Percentiles rank a stretch among this genome's conserved stretches.
Evolutionary conservation across 2,329 filamentous ascomycete genomes (phyloP).

Genomic region (Celoporthe dispersa): DNA sequence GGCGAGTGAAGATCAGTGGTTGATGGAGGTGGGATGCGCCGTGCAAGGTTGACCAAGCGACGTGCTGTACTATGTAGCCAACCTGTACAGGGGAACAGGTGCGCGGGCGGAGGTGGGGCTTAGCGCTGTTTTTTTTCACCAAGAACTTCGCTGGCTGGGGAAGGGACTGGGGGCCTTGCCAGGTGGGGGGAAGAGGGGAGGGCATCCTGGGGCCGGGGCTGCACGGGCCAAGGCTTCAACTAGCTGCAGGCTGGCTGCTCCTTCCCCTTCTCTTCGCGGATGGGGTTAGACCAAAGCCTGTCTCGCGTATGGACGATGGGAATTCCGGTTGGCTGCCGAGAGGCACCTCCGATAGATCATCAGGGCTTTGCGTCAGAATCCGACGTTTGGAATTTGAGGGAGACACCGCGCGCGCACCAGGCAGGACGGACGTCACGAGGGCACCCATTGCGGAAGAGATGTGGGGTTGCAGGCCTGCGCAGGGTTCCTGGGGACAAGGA

Average conservation of each 20-base stretch:
- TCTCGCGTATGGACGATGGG: neutral
- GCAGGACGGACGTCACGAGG: conserved; percentile 23
- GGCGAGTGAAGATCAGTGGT: neutral
- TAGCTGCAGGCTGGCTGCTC: neutral
- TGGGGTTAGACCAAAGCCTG: neutral
- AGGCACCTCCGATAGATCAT: neutral
- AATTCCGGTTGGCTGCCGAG: neutral
- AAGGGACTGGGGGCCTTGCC: neutral
- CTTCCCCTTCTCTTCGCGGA: neutral
- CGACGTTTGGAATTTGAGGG: neutral
- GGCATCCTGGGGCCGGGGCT: neutral
- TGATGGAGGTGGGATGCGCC: conserved; percentile 13
- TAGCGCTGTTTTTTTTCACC: neutral
- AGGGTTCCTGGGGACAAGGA: conserved; percentile 14
- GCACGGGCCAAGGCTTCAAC: neutral
- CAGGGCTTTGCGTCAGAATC: neutral
- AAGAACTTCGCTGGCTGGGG: neutral
- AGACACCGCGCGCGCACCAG: neutral
- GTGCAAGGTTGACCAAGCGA: conserved; percentile 28
- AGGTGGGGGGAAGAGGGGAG: neutral
- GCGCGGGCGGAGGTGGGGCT: neutral
- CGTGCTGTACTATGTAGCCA: conserved; percentile 14
- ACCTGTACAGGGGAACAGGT: neutral
- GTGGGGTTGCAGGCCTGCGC: conserved; percentile 19
- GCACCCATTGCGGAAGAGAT: neutral